These are phyloP conservation scores for Pouteria campechiana DNA, from an alignment of 179 eudicot genomes.

Conservation along the genomic window DNA sequence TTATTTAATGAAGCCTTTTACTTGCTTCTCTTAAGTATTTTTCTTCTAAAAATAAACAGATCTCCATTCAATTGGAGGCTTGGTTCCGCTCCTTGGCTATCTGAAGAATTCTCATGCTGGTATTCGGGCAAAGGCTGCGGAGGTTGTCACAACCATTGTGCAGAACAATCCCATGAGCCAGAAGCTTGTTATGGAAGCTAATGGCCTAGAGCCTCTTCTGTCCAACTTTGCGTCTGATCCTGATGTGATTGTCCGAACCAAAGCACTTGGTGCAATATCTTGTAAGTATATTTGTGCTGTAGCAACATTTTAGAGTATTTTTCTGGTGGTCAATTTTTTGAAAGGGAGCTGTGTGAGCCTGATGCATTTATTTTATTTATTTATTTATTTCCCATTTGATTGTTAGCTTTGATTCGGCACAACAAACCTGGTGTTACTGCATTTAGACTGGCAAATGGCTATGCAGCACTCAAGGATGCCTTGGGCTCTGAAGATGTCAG, in stretches of 20 bases:
- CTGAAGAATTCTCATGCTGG: slow-evolving; percentile 67
- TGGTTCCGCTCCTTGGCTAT: slow-evolving; percentile 75
- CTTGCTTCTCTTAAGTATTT: too few relatives aligned
- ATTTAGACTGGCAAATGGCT: slow-evolving; percentile 91
- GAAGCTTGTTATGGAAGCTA: slow-evolving; percentile 84
- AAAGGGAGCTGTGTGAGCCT: neutral
- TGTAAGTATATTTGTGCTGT: slow-evolving; percentile 34
- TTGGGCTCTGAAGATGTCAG: slow-evolving; percentile 60
- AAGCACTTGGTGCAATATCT: slow-evolving; percentile 85
- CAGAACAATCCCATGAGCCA: slow-evolving; percentile 93
- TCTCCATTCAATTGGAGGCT: slow-evolving; percentile 88
- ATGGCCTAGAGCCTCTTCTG: slow-evolving; percentile 72
- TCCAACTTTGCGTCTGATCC: slow-evolving; percentile 70
- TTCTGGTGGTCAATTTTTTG: neutral
- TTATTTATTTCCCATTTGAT: neutral
- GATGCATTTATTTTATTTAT: neutral
- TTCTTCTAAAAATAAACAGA: too few relatives aligned
- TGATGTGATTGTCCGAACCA: slow-evolving; percentile 60
- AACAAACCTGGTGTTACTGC: slow-evolving; percentile 82
- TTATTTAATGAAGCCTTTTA: too few relatives aligned
- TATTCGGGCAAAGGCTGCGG: slow-evolving; percentile 92
- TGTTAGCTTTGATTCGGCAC: slow-evolving; percentile 78
- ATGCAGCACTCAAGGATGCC: slow-evolving; percentile 79
- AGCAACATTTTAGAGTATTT: neutral
- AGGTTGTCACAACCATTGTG: slow-evolving; percentile 78